Evolutionary conservation across 78 protist genomes (phyloP).

Genomic region (Emiliania huxleyi): DNA sequence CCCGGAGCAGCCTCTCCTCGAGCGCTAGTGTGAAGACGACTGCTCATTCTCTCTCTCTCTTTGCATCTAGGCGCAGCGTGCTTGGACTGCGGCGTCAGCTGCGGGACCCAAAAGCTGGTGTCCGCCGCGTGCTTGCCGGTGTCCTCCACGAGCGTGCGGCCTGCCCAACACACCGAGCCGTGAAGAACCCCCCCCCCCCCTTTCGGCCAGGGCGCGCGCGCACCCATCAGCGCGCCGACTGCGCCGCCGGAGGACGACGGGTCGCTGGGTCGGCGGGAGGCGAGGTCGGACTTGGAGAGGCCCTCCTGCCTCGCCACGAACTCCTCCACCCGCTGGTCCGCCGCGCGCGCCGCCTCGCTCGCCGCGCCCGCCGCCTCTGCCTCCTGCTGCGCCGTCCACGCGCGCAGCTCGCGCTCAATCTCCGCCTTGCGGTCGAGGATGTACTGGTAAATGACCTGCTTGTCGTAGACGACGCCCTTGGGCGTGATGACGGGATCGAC

Average conservation of each 20-base stretch:
- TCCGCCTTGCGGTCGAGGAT: neutral
- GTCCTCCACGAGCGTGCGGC: neutral
- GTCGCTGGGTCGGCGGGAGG: neutral
- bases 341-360: no score
- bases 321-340: neutral
- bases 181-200: no score
- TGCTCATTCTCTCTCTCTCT: no score
- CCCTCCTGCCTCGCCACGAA: neutral
- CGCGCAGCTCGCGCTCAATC: neutral
- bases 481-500: conserved; percentile 7
- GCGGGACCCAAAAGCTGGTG: conserved; percentile 17
- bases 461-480: neutral
- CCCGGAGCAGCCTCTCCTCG: no score
- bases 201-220: no score
- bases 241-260: no score
- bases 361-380: neutral
- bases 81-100: neutral
- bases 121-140: neutral
- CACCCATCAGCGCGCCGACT: neutral
- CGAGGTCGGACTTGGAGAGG: neutral
- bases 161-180: no score
- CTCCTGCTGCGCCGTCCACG: neutral
- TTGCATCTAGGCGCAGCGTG: no score
- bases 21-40: no score
- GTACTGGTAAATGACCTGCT: neutral